These are phyloP conservation scores for Endocladia muricata DNA, from an alignment of 31 red algal genomes.

Conservation along the genomic window DNA sequence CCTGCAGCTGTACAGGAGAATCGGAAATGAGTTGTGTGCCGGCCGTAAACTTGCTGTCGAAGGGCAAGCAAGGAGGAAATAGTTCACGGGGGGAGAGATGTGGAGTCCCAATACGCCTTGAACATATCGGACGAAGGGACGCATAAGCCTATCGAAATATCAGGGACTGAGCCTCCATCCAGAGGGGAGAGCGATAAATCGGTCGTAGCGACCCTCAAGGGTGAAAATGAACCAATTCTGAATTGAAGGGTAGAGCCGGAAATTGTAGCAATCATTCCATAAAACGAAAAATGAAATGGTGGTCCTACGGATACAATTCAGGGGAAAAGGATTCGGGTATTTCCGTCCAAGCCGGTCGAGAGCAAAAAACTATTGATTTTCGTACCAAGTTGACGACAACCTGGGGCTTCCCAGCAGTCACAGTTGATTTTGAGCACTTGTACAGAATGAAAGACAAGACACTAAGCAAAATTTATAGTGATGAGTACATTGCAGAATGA, in stretches of 20 bases:
- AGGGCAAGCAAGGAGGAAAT: slow-evolving; percentile 17
- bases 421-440: too few relatives aligned
- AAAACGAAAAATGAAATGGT: slow-evolving; percentile 28
- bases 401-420: too few relatives aligned
- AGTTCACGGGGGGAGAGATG: slow-evolving; percentile 31
- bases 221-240: slow-evolving; percentile 23
- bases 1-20: slow-evolving; percentile 7
- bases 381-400: too few relatives aligned
- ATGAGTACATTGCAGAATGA: too few relatives aligned
- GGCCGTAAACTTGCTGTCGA: not conserved
- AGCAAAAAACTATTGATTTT: too few relatives aligned
- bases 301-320: slow-evolving; percentile 1
- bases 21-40: not conserved
- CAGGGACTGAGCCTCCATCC: slow-evolving; percentile 17
- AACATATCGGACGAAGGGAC: slow-evolving; percentile 22
- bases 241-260: slow-evolving; percentile 24
- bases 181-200: slow-evolving; percentile 32
- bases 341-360: too few relatives aligned
- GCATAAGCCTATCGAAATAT: slow-evolving; percentile 30
- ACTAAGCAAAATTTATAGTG: too few relatives aligned
- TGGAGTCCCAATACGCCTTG: not conserved
- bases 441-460: too few relatives aligned
- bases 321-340: slow-evolving; percentile 21
- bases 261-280: slow-evolving; percentile 18
- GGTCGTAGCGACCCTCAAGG: slow-evolving; percentile 1